These are phyloP conservation scores for Clitopilus passeckerianus DNA, from an alignment of 768 basidiomycete genomes.

Conservation along the genomic window DNA sequence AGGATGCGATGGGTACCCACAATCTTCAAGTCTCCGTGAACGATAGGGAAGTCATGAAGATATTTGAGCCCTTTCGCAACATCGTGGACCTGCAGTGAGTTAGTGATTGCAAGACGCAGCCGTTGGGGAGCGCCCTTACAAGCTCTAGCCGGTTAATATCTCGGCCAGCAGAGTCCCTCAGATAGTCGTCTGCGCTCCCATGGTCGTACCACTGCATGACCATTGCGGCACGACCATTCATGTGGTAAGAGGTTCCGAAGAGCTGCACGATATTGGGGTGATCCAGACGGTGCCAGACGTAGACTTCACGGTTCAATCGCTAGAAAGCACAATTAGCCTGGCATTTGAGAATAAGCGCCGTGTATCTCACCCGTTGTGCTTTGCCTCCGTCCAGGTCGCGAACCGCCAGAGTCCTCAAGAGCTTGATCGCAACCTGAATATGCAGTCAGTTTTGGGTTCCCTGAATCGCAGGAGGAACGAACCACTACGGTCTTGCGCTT, in stretches of 20 bases:
- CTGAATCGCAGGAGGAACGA: background rate
- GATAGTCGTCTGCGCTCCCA: constrained; percentile 17
- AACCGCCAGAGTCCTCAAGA: constrained; percentile 28
- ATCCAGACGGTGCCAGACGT: constrained; percentile 32
- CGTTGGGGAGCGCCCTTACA: constrained; percentile 4
- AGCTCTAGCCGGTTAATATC: constrained; percentile 11
- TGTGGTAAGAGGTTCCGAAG: constrained; percentile 31
- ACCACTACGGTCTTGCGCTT: constrained; percentile 9
- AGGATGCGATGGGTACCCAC: constrained; percentile 18
- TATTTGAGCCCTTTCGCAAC: constrained; percentile 31
- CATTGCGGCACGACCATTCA: constrained; percentile 25
- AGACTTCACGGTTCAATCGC: constrained; percentile 37
- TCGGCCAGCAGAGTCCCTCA: constrained; percentile 7
- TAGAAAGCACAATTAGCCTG: constrained; percentile 6
- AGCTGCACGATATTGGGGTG: constrained; percentile 37
- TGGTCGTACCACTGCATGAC: constrained; percentile 36
- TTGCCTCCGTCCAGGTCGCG: constrained; percentile 27
- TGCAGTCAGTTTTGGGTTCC: background rate
- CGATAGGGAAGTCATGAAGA: constrained; percentile 34
- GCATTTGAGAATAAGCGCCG: background rate
- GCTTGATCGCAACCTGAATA: constrained; percentile 42
- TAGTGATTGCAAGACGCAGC: background rate
- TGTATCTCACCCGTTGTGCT: constrained; percentile 23
- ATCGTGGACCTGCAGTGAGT: constrained; percentile 25
- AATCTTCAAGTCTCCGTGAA: constrained; percentile 39